These are phyloP conservation scores for Stemphylium vesicarium DNA, from an alignment of 2,329 filamentous ascomycete species.

Conservation along the genomic window DNA sequence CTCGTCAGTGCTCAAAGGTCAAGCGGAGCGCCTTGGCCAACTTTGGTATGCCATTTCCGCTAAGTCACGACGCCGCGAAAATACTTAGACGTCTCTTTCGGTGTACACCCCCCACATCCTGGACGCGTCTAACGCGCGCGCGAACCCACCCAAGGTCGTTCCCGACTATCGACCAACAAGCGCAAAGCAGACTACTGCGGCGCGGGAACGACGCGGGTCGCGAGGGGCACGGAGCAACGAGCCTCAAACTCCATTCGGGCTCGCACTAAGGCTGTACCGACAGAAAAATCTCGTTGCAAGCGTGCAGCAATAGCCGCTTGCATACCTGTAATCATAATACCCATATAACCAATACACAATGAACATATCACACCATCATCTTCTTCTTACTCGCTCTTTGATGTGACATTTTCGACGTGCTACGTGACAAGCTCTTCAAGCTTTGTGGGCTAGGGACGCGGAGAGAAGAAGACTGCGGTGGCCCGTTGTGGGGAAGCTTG, in stretches of 20 bases:
- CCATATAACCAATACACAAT: neutral
- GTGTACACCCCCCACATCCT: neutral
- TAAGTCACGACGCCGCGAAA: neutral
- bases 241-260: neutral
- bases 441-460: neutral
- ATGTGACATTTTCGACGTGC: neutral
- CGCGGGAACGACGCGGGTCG: conserved; percentile 7
- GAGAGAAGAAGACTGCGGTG: neutral
- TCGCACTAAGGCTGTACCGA: neutral
- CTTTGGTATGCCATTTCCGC: neutral
- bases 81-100: neutral
- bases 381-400: neutral
- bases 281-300: neutral
- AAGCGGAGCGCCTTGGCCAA: neutral
- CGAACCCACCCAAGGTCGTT: conserved; percentile 2
- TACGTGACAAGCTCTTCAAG: conserved; percentile 1
- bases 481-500: conserved; percentile 12
- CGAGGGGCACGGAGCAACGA: neutral
- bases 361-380: neutral
- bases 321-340: conserved; percentile 1
- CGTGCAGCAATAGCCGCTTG: neutral
- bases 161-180: conserved; percentile 26
- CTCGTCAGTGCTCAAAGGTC: neutral
- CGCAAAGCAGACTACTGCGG: neutral
- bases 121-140: conserved; percentile 5